Evolutionary conservation across 2,329 filamentous ascomycete genomes (phyloP), one percentile per base, ranked within the genome.

Genomic region (Triangularia setosa): DNA sequence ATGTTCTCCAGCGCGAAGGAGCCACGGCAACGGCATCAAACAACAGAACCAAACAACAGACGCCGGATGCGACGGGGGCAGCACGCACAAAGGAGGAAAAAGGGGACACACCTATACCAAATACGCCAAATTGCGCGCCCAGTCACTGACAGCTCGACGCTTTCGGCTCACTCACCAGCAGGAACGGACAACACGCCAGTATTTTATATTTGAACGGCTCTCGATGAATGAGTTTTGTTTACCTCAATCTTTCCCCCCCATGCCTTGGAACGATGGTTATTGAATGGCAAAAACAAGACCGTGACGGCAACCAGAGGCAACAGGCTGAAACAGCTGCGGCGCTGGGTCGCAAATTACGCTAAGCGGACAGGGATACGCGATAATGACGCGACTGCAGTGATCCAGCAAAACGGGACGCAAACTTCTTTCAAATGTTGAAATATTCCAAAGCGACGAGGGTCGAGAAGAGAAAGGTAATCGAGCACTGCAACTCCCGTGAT

Each of bases 321-420:
- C 60, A 48, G 24, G 53, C 44, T 62, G 65, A 62, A 66, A 64
- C 59, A 56, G 53, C 23, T 58, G 60, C 54, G 33, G 64, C 58
- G 58, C 57, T 63, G 40, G 53, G 35, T 63, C 55, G 61, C 59
- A 65, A 62, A 52, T 30, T 23, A 57, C 62, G 63, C 60, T 53
- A 60, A 64, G 56, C 3, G 53, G 44, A 25, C 63, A 63, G 44
- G 66, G 64, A 28, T 62, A 69, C 70, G 67, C 69, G 70, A 68
- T 63, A 66, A 67, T 70, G 70, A 70, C 70, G 68, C 70, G 70
- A 68, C 18, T 28, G 53, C 27, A 55, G 27, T 11, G 53, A 58
- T 33, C 53, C 24, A 40, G 21, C 57, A 60, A 55, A 52, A 28
- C 56, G 63, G 8, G 58, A 21, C 16, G 40, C n/a, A 54, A 61